Evolutionary conservation across 768 basidiomycete genomes (phyloP).

Genomic region (Lentinula boryana): DNA sequence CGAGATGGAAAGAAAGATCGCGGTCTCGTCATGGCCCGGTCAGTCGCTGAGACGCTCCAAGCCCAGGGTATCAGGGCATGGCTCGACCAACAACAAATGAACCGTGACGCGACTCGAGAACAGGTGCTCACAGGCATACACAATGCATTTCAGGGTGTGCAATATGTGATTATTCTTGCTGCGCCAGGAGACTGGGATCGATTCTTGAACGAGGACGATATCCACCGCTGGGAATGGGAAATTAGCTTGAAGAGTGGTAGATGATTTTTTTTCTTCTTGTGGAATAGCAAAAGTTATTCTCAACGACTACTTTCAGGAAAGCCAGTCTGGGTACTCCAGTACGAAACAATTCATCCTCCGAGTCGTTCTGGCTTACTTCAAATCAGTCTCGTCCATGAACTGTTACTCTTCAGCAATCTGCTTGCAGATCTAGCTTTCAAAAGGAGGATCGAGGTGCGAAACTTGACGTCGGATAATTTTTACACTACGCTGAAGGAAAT

Average conservation of each 20-base stretch:
- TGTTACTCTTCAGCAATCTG: not conserved
- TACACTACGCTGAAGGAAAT: not conserved
- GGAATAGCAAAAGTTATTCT: not conserved
- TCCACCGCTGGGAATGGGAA: not conserved
- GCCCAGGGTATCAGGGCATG: not conserved
- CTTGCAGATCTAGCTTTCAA: not conserved
- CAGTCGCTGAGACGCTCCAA: not conserved
- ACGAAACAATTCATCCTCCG: not conserved
- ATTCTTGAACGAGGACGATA: not conserved
- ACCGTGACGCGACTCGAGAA: not conserved
- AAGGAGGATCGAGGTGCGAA: not conserved
- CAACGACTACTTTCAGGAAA: not conserved
- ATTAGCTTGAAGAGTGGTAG: not conserved
- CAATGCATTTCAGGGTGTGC: not conserved
- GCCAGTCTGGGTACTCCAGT: not conserved
- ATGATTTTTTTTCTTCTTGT: not conserved
- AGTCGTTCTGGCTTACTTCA: not conserved
- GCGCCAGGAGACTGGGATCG: not conserved
- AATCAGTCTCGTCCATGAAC: not conserved
- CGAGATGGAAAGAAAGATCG: not conserved
- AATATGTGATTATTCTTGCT: not conserved
- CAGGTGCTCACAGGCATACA: not conserved
- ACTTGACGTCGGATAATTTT: not conserved
- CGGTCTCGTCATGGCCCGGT: not conserved
- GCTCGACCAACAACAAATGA: not conserved